Evolutionary conservation across 352 stramenopile species (phyloP), one percentile per base, ranked within the genome.

Genomic region (Pythium scleroteichum): DNA sequence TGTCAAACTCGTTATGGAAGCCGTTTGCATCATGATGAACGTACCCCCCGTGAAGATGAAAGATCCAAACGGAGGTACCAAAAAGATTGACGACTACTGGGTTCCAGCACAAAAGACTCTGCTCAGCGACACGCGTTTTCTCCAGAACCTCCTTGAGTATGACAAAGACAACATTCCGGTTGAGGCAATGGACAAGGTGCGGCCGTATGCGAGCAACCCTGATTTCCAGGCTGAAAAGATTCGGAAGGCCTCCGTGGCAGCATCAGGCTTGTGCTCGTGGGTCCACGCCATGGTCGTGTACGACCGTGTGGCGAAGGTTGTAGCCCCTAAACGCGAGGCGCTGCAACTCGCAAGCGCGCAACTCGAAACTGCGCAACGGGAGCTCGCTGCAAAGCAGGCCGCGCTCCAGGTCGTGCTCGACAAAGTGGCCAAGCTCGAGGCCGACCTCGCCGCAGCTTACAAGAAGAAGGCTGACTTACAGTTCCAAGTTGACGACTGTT

Each of bases 251-350:
- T 98, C 90, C 1, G 81, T 97, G 2, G 96, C 96, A n/a, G 94
- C 95, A 10, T 96, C 94, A 0, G 94, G 94, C 8, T 65, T 99
- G 4, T 98, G 94, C 56, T 95, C 78, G 58, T 99, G 96, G 96
- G 95, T 98, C 5, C 94, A 97, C 54, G 96, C 96, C 4, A 98
- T 99, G 93, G 92, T 98, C 1, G 89, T 98, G 19, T 99, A 98
- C 74, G 92, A 98, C 51, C 76, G 82, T 3, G 94, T 99, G 12
- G 88, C 90, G 0, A 96, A 97, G 44, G 81, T 97, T 3, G 96
- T 99, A 0, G 96, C 80, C 0, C 96, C 96, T 0, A 99, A 98
- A 72, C 80, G 90, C 22, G 88, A 95, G 58, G 93, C 92, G 2
- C 70, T 99, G 3, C 95, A 97, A 54, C 78, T 90, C 3, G 96